Evolutionary conservation across 495 filamentous ascomycete species (phyloP), one percentile per base, ranked within the genome.

Genomic region (Penicillium canariense): DNA sequence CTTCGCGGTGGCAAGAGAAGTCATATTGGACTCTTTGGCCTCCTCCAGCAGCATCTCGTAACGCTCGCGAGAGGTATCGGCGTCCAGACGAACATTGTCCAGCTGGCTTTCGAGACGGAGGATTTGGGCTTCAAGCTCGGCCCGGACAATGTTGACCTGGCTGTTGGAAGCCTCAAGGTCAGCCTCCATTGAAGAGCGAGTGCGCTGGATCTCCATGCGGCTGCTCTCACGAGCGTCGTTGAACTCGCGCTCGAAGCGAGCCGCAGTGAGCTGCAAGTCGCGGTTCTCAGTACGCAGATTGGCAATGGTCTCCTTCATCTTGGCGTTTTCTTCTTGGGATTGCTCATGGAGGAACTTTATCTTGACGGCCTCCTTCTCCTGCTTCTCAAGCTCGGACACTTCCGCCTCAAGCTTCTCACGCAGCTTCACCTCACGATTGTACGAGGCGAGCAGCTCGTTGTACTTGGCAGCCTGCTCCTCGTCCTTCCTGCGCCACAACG

Each of bases 141-240:
- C 84, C 46, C 89, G 85, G 2, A 91, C 83, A 54, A 86, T 80
- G 62, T 95, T 89, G 65, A 90, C 85, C 65, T 96, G 84, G 61
- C 87, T 85, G 60, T 90, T 93, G 27, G 91, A 86, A 44, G 82
- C 78, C 34, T 95, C 87, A 28, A 96, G 69, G 55, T 97, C 90
- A 7, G 81, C 77, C 62, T 95, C 85, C 79, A 95, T 74, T n/a
- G 87, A 80, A 27, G 83, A 80, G 49, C 88, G 84, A 8, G 84
- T 87, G 35, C 90, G 86, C 61, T 92, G 83, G 48, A 91, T 81
- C 62, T 97, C 93, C 11, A 82, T 75, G 25, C 83, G 84, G 34
- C 80, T 88, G 23, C 83, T 83, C 57, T 93, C 88, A 48, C 86
- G 84, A 14, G 91, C 87, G 62, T 94, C 87, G 54, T 89, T 82